phyloP scores from a whole-genome alignment of 1,284 basidiomycete genomes.

The Clitocybe nebularis region DNA sequence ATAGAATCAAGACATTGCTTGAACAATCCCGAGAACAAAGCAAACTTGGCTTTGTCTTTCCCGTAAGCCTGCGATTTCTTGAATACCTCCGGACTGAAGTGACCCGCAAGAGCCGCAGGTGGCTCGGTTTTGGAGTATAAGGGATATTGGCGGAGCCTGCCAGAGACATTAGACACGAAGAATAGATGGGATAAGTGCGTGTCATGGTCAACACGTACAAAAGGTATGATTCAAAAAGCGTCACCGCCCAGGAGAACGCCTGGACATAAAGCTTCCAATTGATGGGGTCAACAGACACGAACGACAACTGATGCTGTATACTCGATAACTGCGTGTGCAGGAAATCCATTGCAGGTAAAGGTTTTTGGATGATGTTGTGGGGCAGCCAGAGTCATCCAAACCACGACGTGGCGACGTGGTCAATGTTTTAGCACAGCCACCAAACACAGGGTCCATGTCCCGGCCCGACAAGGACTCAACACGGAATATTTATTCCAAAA shows the following conservation, averaged over 20 bases:
- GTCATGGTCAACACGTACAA: constrained; percentile 43
- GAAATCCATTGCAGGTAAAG: constrained; percentile 45
- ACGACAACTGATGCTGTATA: constrained; percentile 54
- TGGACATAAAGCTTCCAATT: constrained; percentile 75
- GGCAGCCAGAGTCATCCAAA: neutral
- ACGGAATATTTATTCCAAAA: neutral
- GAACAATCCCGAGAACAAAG: constrained; percentile 69
- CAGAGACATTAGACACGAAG: constrained; percentile 5
- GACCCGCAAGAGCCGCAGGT: constrained; percentile 67
- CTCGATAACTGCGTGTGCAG: constrained; percentile 50
- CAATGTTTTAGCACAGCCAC: constrained; percentile 5
- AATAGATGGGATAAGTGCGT: neutral
- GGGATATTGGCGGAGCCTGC: constrained; percentile 79
- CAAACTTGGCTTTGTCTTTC: constrained; percentile 87
- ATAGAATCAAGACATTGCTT: constrained; percentile 70
- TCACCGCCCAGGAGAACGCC: constrained; percentile 74
- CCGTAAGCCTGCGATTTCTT: constrained; percentile 90
- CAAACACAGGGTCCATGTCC: neutral
- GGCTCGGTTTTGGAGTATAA: constrained; percentile 78
- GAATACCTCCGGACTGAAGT: constrained; percentile 76
- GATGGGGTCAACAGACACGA: constrained; percentile 54
- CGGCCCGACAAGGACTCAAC: neutral
- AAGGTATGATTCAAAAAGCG: constrained; percentile 80
- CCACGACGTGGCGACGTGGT: constrained; percentile 5
- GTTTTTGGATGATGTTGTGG: neutral